Evolutionary conservation across 2,329 filamentous ascomycete species (phyloP).

Genomic region (Fusarium sp.): DNA sequence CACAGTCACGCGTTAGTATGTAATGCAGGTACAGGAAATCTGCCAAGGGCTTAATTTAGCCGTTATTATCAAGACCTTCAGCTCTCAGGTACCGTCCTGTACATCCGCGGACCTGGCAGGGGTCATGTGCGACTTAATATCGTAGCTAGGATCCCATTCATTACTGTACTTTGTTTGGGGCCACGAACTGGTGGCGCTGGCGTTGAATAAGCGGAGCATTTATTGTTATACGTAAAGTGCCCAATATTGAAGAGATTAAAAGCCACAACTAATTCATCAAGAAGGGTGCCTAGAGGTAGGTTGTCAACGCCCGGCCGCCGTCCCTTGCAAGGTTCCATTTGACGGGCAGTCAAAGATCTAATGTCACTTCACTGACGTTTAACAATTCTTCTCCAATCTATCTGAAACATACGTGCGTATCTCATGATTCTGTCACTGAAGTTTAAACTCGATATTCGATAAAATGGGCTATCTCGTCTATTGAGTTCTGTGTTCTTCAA

Average conservation of each 20-base stretch:
- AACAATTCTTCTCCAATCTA: slow-evolving; percentile 1
- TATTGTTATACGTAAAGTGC: slow-evolving; percentile 6
- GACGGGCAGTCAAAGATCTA: slow-evolving; percentile 13
- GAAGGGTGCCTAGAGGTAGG: background rate
- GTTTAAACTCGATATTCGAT: background rate
- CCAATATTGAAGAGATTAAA: slow-evolving; percentile 3
- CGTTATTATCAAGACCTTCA: slow-evolving; percentile 14
- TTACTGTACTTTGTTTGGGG: slow-evolving; percentile 6
- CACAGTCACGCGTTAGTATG: background rate
- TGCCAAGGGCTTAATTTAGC: slow-evolving; percentile 2
- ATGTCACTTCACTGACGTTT: slow-evolving; percentile 9
- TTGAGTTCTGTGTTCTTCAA: background rate
- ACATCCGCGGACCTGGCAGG: slow-evolving; percentile 1
- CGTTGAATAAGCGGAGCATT: background rate
- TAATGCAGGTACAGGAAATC: background rate
- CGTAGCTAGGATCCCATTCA: slow-evolving; percentile 1
- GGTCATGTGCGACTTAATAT: slow-evolving; percentile 1
- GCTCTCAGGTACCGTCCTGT: slow-evolving; percentile 1
- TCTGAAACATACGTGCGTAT: slow-evolving; percentile 27
- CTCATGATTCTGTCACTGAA: background rate
- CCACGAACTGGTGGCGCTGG: slow-evolving; percentile 23
- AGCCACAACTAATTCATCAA: slow-evolving; percentile 16
- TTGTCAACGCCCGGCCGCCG: slow-evolving; percentile 6
- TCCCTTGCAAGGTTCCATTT: background rate
- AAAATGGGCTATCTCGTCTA: background rate